Conservation (phyloP, 2,329 filamentous ascomycete genomes). For the Atkinsonella hypoxylon region DNA sequence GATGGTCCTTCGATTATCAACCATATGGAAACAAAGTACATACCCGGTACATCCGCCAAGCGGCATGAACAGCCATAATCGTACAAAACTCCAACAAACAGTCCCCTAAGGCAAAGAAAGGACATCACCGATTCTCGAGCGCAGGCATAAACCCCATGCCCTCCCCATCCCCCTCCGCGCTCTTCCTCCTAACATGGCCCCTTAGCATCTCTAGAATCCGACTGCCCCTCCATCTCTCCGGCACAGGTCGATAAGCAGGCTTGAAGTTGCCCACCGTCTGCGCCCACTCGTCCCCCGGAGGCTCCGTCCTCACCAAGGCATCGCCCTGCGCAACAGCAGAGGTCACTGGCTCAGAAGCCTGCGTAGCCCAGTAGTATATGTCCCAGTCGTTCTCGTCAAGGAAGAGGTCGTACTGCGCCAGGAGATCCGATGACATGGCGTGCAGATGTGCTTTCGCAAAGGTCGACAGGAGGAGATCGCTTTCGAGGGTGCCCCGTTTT, state of each 20-base stretch:
- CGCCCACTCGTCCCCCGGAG: conserved; percentile 69
- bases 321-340: conserved; percentile 8
- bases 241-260: conserved; percentile 85
- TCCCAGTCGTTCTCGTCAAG: conserved; percentile 99
- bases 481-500: conserved; percentile 91
- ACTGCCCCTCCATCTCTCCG: conserved; percentile 70
- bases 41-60: too few relatives aligned
- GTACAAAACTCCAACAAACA: not conserved
- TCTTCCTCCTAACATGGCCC: conserved; percentile 60
- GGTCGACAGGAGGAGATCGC: conserved; percentile 89
- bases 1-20: too few relatives aligned
- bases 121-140: conserved; percentile 17
- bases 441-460: conserved; percentile 74
- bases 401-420: conserved; percentile 80
- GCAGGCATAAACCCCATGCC: conserved; percentile 49
- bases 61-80: too few relatives aligned
- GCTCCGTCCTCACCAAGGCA: conserved; percentile 21
- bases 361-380: conserved; percentile 99
- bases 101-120: not conserved
- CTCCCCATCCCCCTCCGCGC: conserved; percentile 27
- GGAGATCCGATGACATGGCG: conserved; percentile 59
- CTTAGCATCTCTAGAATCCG: conserved; percentile 67
- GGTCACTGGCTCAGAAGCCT: conserved; percentile 24
- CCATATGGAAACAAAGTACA: too few relatives aligned
- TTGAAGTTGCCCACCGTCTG: conserved; percentile 93